Conservation (phyloP, 495 filamentous ascomycete genomes). For the Cercophora scortea region DNA sequence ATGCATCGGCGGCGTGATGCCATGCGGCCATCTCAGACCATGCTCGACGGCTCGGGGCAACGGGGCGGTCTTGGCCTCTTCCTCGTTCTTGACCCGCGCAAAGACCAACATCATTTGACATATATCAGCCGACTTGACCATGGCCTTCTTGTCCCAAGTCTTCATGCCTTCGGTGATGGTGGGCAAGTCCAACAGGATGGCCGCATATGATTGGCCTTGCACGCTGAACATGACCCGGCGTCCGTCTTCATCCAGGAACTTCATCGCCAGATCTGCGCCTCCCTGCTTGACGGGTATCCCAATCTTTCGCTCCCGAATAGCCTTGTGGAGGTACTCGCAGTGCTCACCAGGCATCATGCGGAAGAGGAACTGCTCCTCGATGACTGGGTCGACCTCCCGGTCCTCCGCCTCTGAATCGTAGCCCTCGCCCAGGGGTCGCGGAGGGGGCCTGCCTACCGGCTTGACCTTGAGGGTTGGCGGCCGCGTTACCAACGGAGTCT, state of each 20-base stretch:
- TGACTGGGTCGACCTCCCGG: constrained; percentile 73
- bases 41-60: constrained; percentile 57
- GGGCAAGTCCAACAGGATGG: constrained; percentile 77
- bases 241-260: constrained; percentile 67
- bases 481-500: constrained; percentile 18
- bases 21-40: constrained; percentile 79
- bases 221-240: constrained; percentile 67
- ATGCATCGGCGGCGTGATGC: constrained; percentile 85
- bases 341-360: constrained; percentile 82
- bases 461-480: constrained; percentile 32
- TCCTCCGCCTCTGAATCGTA: constrained; percentile 98
- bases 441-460: constrained; percentile 43
- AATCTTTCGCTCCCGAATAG: constrained; percentile 63
- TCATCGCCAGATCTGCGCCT: constrained; percentile 65
- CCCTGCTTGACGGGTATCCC: constrained; percentile 53
- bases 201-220: constrained; percentile 65
- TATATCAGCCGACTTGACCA: constrained; percentile 91
- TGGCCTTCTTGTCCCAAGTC: constrained; percentile 83
- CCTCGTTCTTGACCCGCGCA: constrained; percentile 59
- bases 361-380: constrained; percentile 81
- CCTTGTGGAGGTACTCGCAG: constrained; percentile 68
- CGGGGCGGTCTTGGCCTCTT: constrained; percentile 58
- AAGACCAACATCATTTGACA: constrained; percentile 91
- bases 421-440: constrained; percentile 68
- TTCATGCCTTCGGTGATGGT: constrained; percentile 94